phyloP scores from a whole-genome alignment of 2,329 filamentous ascomycete species.

The Curvularia lunata region DNA sequence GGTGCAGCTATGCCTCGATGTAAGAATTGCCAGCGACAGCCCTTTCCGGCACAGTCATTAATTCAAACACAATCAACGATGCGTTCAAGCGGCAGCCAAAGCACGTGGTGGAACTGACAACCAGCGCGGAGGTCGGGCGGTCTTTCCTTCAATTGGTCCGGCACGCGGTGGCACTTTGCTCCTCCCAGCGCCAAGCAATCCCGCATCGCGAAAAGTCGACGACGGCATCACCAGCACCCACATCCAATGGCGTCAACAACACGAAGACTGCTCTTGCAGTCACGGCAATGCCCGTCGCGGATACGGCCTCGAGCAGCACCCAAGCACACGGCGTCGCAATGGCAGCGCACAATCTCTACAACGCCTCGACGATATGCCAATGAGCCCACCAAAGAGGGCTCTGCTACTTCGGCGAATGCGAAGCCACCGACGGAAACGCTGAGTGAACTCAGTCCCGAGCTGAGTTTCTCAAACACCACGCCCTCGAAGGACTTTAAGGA shows the following conservation, averaged over 20 bases:
- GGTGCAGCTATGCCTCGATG: not conserved
- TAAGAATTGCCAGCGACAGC: not conserved
- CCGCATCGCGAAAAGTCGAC: constrained; percentile 43
- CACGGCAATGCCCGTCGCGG: constrained; percentile 37
- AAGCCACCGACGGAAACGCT: constrained; percentile 15
- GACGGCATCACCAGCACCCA: constrained; percentile 23
- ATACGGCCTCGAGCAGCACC: constrained; percentile 27
- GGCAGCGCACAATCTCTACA: constrained; percentile 44
- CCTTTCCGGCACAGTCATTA: not conserved
- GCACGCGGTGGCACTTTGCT: constrained; percentile 29
- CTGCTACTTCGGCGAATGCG: constrained; percentile 13
- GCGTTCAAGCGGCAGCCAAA: not conserved
- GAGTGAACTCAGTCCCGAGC: constrained; percentile 10
- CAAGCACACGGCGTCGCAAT: constrained; percentile 32
- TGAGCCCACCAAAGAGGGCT: constrained; percentile 26
- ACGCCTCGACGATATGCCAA: constrained; percentile 29
- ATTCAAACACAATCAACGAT: not conserved
- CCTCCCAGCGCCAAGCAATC: constrained; percentile 33
- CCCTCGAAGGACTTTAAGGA: constrained; percentile 4
- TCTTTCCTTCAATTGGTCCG: constrained; percentile 26
- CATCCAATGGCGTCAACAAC: constrained; percentile 47
- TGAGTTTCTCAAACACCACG: constrained; percentile 7
- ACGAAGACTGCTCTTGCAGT: constrained; percentile 41
- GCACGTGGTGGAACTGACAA: constrained; percentile 5
- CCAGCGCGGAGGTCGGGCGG: constrained; percentile 32